Evolutionary conservation across 2,329 filamentous ascomycete genomes (phyloP), one percentile per base, ranked within the genome.

Genomic region (Falciphora oryzae): DNA sequence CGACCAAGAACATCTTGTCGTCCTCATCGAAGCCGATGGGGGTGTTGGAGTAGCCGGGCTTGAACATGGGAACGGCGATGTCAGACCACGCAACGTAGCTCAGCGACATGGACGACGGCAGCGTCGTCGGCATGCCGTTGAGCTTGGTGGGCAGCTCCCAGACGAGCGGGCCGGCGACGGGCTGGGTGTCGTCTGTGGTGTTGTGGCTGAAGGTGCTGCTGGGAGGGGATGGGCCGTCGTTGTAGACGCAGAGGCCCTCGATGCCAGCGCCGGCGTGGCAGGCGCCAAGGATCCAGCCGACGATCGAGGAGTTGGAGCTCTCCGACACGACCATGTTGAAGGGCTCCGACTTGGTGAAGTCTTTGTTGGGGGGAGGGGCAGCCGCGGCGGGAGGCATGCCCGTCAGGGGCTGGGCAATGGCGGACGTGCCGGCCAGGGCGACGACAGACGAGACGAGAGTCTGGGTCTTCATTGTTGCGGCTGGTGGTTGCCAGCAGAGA

Each of bases 171-270:
- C 75, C 76, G 31, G 69, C 68, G 22, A 68, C 53, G 29, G 59
- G 53, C 3, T 66, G 62, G 56, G 56, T 65, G 10, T 70, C 67
- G 31, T 59, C 60, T 64, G 14, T 73, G 65, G 70, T 71, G 69
- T 78, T 78, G 70, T 75, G 74, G 66, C 69, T 72, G 71, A 74
- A 78, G 63, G 69, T 71, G 61, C 75, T 72, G 29, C 74, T 71
- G 56, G 72, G 75, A 13, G 76, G 74, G 16, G 75, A 75, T 22
- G 73, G 65, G 57, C 76, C 74, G 68, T 75, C 78, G 8, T 74
- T 71, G 7, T 59, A 60, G 29, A 72, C 71, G 65, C 72, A 76
- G 3, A 72, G 72, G 69, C 73, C 75, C 65, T 75, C 66, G 25
- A 75, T 38, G 28, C 35, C 74, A 22, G 76, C 75, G 7, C 76